Evolutionary conservation across 208 protist genomes (phyloP).

Genomic region (Vickermania spadyakhi): DNA sequence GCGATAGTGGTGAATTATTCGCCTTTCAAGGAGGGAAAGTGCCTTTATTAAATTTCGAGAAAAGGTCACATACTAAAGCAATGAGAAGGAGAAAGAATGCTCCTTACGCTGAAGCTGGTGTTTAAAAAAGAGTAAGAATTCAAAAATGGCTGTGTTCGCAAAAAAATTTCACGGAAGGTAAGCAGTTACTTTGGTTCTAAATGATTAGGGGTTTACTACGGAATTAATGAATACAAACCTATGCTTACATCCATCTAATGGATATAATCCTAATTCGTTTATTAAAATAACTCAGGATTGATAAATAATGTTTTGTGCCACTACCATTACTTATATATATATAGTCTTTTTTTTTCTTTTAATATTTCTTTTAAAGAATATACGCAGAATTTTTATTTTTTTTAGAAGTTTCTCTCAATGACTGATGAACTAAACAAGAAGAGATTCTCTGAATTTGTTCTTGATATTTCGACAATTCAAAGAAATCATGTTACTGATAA

Average conservation of each 20-base stretch:
- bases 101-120: conserved; percentile 22
- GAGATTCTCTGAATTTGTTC: conserved; percentile 66
- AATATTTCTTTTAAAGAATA: conserved; percentile 6
- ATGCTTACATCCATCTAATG: no score
- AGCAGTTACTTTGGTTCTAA: no score
- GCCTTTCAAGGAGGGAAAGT: conserved; percentile 21
- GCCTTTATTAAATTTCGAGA: conserved; percentile 20
- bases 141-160: no score
- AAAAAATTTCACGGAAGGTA: no score
- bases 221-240: no score
- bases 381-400: not conserved
- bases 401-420: conserved; percentile 24
- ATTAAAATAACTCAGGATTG: no score
- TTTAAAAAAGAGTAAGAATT: no score
- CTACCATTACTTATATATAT: no score
- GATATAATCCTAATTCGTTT: no score
- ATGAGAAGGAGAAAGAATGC: conserved; percentile 19
- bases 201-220: no score
- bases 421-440: conserved; percentile 17
- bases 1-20: conserved; percentile 17
- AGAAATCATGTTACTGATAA: conserved; percentile 59
- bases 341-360: conserved; percentile 7
- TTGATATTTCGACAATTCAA: conserved; percentile 67
- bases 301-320: no score
- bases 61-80: conserved; percentile 28